These are phyloP conservation scores for Coemansia sp. DNA, from an alignment of 192 early-diverging fungal genomes.

Conservation along the genomic window DNA sequence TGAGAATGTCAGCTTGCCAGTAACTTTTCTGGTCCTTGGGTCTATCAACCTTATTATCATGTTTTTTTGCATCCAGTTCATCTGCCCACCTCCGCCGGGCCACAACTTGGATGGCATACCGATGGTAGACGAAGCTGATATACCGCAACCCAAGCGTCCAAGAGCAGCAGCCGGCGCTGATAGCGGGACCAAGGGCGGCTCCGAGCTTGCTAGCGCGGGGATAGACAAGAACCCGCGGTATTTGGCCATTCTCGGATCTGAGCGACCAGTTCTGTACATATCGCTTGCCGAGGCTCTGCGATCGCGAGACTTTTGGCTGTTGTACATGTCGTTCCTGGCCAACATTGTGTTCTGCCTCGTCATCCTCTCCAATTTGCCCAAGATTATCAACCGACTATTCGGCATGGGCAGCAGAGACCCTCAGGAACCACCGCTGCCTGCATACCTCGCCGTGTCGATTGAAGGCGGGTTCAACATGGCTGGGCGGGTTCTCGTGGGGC, in stretches of 20 bases:
- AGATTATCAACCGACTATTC: conserved; percentile 59
- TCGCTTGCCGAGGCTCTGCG: conserved; percentile 57
- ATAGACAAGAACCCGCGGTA: conserved; percentile 2
- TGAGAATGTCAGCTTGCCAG: conserved; percentile 57
- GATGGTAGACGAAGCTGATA: conserved; percentile 33
- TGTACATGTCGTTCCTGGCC: conserved; percentile 62
- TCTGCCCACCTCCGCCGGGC: conserved; percentile 65
- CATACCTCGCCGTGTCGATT: conserved; percentile 60
- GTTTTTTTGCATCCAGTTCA: conserved; percentile 58
- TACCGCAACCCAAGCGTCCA: not conserved
- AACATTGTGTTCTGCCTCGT: conserved; percentile 67
- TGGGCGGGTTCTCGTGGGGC: conserved; percentile 59
- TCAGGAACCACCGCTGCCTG: conserved; percentile 23
- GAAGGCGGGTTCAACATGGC: conserved; percentile 65
- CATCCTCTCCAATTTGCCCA: conserved; percentile 61
- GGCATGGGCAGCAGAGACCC: conserved; percentile 45
- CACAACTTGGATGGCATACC: conserved; percentile 67
- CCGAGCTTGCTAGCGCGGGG: not conserved
- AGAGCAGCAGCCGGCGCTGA: not conserved
- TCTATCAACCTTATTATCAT: conserved; percentile 63
- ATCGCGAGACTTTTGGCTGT: conserved; percentile 64
- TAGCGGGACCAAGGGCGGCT: not conserved
- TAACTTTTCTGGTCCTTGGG: conserved; percentile 71
- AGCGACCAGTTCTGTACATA: conserved; percentile 48
- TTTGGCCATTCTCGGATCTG: not conserved